Evolutionary conservation across 2,329 filamentous ascomycete species (phyloP).

Genomic region (Ophiostoma sp.): DNA sequence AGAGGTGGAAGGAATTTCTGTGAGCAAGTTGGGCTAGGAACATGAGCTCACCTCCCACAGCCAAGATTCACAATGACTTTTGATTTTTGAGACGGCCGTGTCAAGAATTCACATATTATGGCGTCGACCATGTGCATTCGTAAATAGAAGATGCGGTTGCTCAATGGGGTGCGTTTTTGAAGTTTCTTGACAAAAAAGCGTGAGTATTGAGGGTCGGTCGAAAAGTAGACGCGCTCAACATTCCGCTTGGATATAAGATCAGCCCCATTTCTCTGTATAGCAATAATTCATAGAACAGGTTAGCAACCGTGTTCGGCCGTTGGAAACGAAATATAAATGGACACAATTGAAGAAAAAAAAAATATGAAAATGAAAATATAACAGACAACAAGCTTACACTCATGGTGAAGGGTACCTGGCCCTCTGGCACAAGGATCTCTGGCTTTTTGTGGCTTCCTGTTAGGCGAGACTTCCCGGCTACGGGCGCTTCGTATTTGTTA

Average conservation of each 20-base stretch:
- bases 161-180: conserved; percentile 78
- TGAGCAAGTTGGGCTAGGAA: background rate
- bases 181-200: conserved; percentile 85
- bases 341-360: background rate
- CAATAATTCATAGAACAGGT: background rate
- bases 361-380: background rate
- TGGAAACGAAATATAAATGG: background rate
- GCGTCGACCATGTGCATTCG: conserved; percentile 80
- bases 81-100: conserved; percentile 49
- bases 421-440: background rate
- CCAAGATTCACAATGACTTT: conserved; percentile 83
- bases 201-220: conserved; percentile 77
- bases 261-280: conserved; percentile 74
- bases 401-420: background rate
- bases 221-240: conserved; percentile 84
- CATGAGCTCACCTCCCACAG: conserved; percentile 75
- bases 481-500: background rate
- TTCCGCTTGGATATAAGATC: conserved; percentile 91
- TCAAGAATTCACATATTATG: conserved; percentile 71
- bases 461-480: background rate
- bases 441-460: background rate
- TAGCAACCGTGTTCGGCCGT: background rate
- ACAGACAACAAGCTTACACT: background rate
- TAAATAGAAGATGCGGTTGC: conserved; percentile 87
- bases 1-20: background rate